These are phyloP conservation scores for Fusarium neocosmosporiellum DNA, from an alignment of 2,329 filamentous ascomycete genomes.

Conservation along the genomic window DNA sequence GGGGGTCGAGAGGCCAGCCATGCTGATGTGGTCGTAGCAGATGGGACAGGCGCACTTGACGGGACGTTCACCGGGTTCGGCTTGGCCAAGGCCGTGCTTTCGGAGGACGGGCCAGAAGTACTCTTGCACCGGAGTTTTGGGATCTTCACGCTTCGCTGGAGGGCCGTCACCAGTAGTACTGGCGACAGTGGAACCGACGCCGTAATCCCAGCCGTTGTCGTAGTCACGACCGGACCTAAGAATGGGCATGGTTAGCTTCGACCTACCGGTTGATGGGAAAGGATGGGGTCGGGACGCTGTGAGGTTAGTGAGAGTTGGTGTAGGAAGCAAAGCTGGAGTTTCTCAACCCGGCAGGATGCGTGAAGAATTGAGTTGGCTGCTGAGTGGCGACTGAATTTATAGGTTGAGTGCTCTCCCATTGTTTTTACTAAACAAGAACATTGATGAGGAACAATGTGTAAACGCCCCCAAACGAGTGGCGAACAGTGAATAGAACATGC, in stretches of 20 bases:
- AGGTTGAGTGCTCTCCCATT: not conserved
- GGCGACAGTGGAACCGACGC: not conserved
- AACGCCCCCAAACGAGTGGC: not conserved
- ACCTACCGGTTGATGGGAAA: not conserved
- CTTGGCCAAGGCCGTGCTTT: not conserved
- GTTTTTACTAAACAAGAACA: not conserved
- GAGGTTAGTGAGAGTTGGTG: not conserved
- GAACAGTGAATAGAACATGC: not conserved
- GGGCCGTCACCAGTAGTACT: not conserved
- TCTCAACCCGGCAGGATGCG: not conserved
- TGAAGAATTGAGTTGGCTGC: not conserved
- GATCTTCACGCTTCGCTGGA: not conserved
- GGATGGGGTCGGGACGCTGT: not conserved
- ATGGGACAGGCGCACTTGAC: constrained; percentile 4
- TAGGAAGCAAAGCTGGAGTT: not conserved
- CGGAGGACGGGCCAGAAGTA: constrained; percentile 7
- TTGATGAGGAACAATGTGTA: not conserved
- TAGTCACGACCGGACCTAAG: not conserved
- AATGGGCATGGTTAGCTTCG: not conserved
- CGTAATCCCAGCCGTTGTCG: not conserved
- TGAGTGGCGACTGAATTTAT: not conserved
- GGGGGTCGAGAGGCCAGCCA: not conserved
- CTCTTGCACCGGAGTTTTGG: not conserved
- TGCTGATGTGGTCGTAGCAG: not conserved
- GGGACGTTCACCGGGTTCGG: not conserved